A percentile compares a stretch with the other conserved stretches of the same genome.
phyloP scores from a whole-genome alignment of 768 basidiomycete genomes.

The Mycena rebaudengoi region DNA sequence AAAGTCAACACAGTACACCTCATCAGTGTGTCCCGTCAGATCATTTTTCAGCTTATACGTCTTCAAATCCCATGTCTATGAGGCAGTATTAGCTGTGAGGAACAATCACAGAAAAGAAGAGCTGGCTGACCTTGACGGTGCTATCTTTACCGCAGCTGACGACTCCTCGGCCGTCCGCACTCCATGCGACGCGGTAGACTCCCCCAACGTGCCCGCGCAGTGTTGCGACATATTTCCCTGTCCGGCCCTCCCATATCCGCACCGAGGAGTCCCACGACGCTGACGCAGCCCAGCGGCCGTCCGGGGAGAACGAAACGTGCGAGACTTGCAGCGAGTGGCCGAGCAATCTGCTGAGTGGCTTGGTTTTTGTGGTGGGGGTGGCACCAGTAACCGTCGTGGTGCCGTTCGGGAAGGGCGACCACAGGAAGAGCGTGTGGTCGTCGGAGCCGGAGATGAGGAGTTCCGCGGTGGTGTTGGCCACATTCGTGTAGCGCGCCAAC shows the following conservation, averaged over 20 bases:
- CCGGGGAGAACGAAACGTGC: conserved; percentile 94
- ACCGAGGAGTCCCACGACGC: conserved; percentile 93
- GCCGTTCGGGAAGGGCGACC: conserved; percentile 78
- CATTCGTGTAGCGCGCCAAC: conserved; percentile 76
- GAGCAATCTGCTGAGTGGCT: conserved; percentile 81
- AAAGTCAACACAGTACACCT: conserved; percentile 99
- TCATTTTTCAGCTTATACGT: conserved; percentile 96
- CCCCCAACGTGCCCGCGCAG: conserved; percentile 93
- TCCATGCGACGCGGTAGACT: conserved; percentile 96
- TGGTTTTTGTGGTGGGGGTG: conserved; percentile 58
- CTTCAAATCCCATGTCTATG: conserved; percentile 93
- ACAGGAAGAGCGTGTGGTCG: conserved; percentile 97
- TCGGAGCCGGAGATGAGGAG: conserved; percentile 95
- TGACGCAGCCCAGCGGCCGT: conserved; percentile 90
- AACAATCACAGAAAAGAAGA: background rate
- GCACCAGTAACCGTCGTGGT: conserved; percentile 34
- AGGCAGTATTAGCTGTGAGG: background rate
- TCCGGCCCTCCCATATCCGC: conserved; percentile 88
- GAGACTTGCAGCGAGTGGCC: conserved; percentile 96
- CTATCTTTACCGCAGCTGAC: conserved; percentile 96
- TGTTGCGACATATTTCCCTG: conserved; percentile 89
- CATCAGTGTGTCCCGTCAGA: conserved; percentile 95
- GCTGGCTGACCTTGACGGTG: conserved; percentile 88
- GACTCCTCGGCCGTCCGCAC: conserved; percentile 89
- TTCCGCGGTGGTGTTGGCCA: conserved; percentile 75